These are phyloP conservation scores for Fusarium continuum DNA, from an alignment of 2,329 filamentous ascomycete genomes.

Conservation along the genomic window DNA sequence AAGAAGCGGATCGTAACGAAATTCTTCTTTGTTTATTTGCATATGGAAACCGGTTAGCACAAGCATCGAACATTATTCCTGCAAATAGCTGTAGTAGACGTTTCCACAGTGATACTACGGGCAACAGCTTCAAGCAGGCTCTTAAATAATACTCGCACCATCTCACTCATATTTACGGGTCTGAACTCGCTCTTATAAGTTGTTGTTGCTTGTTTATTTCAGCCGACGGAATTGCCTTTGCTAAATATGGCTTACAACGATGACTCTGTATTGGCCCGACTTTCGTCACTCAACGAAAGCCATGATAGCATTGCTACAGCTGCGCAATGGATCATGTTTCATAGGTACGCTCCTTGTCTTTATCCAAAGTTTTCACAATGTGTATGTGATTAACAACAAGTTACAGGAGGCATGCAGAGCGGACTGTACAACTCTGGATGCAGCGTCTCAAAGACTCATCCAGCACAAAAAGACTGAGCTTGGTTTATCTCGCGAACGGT, in stretches of 20 bases:
- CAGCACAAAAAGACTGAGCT: slow-evolving; percentile 84
- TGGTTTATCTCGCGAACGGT: slow-evolving; percentile 97
- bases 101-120: slow-evolving; percentile 42
- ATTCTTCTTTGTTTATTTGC: slow-evolving; percentile 13
- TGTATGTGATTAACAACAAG: slow-evolving; percentile 1
- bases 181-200: not conserved
- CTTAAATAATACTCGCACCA: slow-evolving; percentile 34
- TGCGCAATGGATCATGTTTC: slow-evolving; percentile 99
- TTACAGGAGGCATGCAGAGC: slow-evolving; percentile 85
- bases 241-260: slow-evolving; percentile 88
- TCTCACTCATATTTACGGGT: slow-evolving; percentile 7
- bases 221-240: not conserved
- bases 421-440: slow-evolving; percentile 91
- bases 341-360: slow-evolving; percentile 75
- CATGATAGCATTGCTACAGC: slow-evolving; percentile 97
- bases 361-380: not conserved
- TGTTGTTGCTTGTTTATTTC: not conserved
- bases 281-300: slow-evolving; percentile 94
- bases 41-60: slow-evolving; percentile 21
- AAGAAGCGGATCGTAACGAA: slow-evolving; percentile 2
- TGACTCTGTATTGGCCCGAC: slow-evolving; percentile 92
- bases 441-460: slow-evolving; percentile 88
- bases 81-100: slow-evolving; percentile 45
- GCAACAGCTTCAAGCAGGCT: slow-evolving; percentile 35
- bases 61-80: slow-evolving; percentile 36